A percentile compares a stretch with the other conserved stretches of the same genome.
These are phyloP conservation scores for Candida montana DNA, from an alignment of 805 yeast species.

Conservation along the genomic window DNA sequence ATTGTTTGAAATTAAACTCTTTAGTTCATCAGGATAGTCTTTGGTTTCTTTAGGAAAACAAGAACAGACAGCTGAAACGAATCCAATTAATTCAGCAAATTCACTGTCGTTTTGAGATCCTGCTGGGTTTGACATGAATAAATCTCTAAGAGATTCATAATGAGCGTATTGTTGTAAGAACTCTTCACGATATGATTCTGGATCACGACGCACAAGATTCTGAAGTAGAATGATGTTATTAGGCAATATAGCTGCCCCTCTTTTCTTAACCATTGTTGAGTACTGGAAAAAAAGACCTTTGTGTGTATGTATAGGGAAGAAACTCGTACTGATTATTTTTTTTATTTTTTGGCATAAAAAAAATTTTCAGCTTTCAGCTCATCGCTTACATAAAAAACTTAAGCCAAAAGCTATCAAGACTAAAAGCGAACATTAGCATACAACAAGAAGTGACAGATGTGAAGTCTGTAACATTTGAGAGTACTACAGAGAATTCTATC, in stretches of 20 bases:
- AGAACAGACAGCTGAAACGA: slow-evolving; percentile 84
- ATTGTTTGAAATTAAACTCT: slow-evolving; percentile 59
- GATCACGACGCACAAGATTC: slow-evolving; percentile 90
- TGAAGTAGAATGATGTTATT: slow-evolving; percentile 87
- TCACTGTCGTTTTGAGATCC: slow-evolving; percentile 43
- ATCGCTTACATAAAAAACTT: slow-evolving; percentile 15
- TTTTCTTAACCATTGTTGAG: slow-evolving; percentile 71
- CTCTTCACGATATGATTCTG: slow-evolving; percentile 90
- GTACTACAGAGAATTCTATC: no score
- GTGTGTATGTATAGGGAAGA: no score
- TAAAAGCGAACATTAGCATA: no score
- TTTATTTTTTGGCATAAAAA: slow-evolving; percentile 4
- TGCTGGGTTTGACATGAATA: slow-evolving; percentile 61
- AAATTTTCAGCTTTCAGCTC: slow-evolving; percentile 14
- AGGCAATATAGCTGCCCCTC: slow-evolving; percentile 91
- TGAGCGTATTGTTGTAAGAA: slow-evolving; percentile 89
- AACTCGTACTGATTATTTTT: not conserved
- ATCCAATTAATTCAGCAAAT: slow-evolving; percentile 81
- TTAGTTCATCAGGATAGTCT: slow-evolving; percentile 76
- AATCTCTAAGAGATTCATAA: slow-evolving; percentile 85
- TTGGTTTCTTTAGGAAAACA: slow-evolving; percentile 89
- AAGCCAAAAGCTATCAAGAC: no score
- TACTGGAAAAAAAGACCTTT: no score
- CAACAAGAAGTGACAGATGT: no score
- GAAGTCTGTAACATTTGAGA: no score